A percentile compares a stretch with the other conserved stretches of the same genome.
These are phyloP conservation scores for Pseudoneurospora amorphoporcata DNA, from an alignment of 495 filamentous ascomycete species.

Conservation along the genomic window DNA sequence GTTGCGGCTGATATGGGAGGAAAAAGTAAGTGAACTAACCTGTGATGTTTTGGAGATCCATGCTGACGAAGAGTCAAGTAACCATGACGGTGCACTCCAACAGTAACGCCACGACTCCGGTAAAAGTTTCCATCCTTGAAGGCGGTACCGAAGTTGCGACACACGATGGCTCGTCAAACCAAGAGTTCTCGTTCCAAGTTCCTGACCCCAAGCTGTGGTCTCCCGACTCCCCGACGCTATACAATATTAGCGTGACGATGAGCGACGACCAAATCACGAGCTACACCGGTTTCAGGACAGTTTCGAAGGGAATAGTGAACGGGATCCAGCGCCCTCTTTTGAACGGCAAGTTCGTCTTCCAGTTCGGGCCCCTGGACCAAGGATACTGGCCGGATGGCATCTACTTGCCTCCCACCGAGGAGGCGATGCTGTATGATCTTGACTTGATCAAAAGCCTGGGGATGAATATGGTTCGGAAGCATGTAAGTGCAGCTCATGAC, in stretches of 20 bases:
- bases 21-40: constrained; percentile 30
- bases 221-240: constrained; percentile 49
- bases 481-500: constrained; percentile 32
- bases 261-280: constrained; percentile 45
- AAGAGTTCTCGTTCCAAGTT: constrained; percentile 43
- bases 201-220: constrained; percentile 46
- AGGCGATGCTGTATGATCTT: constrained; percentile 58
- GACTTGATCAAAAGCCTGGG: constrained; percentile 49
- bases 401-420: constrained; percentile 46
- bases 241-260: constrained; percentile 48
- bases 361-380: constrained; percentile 58
- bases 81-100: constrained; percentile 38
- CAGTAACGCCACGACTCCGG: constrained; percentile 15
- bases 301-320: constrained; percentile 41
- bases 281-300: constrained; percentile 59
- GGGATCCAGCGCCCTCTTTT: constrained; percentile 51
- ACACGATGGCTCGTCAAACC: constrained; percentile 27
- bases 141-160: constrained; percentile 22
- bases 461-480: constrained; percentile 60
- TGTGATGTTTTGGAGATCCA: background rate
- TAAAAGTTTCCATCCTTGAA: constrained; percentile 33
- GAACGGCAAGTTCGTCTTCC: constrained; percentile 55
- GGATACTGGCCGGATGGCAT: constrained; percentile 63
- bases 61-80: constrained; percentile 28
- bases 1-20: constrained; percentile 50